A percentile compares a stretch with the other conserved stretches of the same genome.
phyloP scores from a whole-genome alignment of 75 land plant species.

The Pinus tabuliformis region DNA sequence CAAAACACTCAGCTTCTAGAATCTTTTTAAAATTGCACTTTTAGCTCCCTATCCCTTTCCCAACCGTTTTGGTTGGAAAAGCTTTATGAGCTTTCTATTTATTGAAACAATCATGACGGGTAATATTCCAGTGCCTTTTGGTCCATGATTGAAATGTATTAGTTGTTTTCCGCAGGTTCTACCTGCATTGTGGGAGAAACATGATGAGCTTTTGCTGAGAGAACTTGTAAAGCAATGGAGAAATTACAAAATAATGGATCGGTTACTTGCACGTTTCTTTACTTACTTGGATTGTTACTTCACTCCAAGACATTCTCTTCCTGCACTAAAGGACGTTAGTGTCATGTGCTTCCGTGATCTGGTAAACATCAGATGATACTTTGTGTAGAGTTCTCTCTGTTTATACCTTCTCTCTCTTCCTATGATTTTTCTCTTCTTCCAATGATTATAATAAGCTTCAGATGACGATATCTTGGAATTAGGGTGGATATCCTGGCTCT shows the following conservation, averaged over 20 bases:
- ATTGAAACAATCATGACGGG: too few relatives aligned
- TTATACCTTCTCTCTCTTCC: background rate
- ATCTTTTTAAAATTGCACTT: too few relatives aligned
- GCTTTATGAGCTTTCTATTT: too few relatives aligned
- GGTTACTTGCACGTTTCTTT: constrained; percentile 92
- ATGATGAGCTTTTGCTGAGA: constrained; percentile 92
- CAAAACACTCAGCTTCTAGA: too few relatives aligned
- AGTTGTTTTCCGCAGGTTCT: constrained; percentile 49
- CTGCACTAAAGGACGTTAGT: constrained; percentile 87
- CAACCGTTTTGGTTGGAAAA: too few relatives aligned
- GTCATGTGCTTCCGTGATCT: constrained; percentile 80
- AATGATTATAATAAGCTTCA: background rate
- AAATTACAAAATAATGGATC: constrained; percentile 94
- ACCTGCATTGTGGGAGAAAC: constrained; percentile 89
- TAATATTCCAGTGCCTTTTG: too few relatives aligned
- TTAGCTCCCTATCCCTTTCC: too few relatives aligned
- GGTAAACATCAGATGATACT: constrained; percentile 31
- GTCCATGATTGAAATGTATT: background rate
- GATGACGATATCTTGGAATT: background rate
- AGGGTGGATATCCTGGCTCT: background rate
- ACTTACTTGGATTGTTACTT: constrained; percentile 90
- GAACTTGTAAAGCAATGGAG: constrained; percentile 93
- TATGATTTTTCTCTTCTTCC: background rate
- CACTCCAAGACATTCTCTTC: constrained; percentile 80
- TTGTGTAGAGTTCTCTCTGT: too few relatives aligned